Evolutionary conservation across 2,329 filamentous ascomycete genomes (phyloP).

Genomic region (Nemania abortiva): DNA sequence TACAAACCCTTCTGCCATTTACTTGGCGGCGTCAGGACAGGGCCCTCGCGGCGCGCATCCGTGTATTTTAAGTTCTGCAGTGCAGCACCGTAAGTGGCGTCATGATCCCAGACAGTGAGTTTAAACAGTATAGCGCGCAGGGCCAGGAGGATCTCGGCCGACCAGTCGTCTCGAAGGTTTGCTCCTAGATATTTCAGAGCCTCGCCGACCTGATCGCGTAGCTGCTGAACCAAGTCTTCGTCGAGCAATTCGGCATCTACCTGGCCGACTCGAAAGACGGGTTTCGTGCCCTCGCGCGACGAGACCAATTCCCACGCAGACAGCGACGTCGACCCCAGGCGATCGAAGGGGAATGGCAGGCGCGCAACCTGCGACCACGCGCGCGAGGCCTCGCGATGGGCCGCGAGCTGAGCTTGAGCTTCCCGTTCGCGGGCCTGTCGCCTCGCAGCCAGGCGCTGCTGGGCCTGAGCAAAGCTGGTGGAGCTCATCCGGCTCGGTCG

Average conservation of each 20-base stretch:
- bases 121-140: conserved; percentile 90
- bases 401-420: conserved; percentile 67
- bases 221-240: conserved; percentile 87
- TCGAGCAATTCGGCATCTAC: conserved; percentile 96
- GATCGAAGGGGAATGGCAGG: conserved; percentile 73
- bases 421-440: conserved; percentile 80
- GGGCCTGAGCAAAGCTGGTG: conserved; percentile 85
- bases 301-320: conserved; percentile 77
- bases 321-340: conserved; percentile 62
- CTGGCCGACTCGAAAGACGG: conserved; percentile 93
- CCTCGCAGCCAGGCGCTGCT: conserved; percentile 85
- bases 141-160: conserved; percentile 82
- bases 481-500: conserved; percentile 57
- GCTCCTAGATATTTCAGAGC: conserved; percentile 86
- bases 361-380: conserved; percentile 67
- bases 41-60: conserved; percentile 77
- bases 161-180: conserved; percentile 86
- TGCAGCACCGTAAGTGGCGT: conserved; percentile 92
- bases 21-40: conserved; percentile 77
- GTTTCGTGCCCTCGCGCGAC: conserved; percentile 81
- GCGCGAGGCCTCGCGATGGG: conserved; percentile 65
- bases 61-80: conserved; percentile 92
- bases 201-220: conserved; percentile 88
- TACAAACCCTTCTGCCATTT: conserved; percentile 86
- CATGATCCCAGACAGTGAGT: conserved; percentile 94